Evolutionary conservation across 805 yeast species (phyloP).

Genomic region (Candida montana): DNA sequence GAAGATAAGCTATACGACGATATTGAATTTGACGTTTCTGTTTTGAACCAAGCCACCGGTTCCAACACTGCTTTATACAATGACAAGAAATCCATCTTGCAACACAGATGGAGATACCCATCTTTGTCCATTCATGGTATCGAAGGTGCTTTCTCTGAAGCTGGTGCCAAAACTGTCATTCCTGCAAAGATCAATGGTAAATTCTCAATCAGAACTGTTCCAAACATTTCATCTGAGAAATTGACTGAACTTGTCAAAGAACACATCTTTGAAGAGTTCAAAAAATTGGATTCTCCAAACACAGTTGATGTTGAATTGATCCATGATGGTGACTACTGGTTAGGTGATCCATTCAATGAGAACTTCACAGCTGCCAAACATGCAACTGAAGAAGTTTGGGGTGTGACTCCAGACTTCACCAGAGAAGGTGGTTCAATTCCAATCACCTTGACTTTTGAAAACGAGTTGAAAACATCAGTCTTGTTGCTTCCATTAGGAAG

Average conservation of each 20-base stretch:
- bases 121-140: conserved; percentile 94
- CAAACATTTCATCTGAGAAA: conserved; percentile 78
- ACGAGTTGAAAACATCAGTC: conserved; percentile 78
- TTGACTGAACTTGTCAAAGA: conserved; percentile 73
- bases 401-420: conserved; percentile 91
- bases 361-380: conserved; percentile 89
- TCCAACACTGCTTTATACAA: conserved; percentile 76
- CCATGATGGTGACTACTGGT: conserved; percentile 97
- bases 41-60: conserved; percentile 84
- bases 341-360: conserved; percentile 87
- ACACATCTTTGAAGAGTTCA: conserved; percentile 63
- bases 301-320: conserved; percentile 63
- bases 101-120: conserved; percentile 99
- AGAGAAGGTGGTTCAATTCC: conserved; percentile 99
- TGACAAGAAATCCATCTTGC: conserved; percentile 77
- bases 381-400: conserved; percentile 94
- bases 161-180: conserved; percentile 97
- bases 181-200: conserved; percentile 94
- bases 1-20: conserved; percentile 77
- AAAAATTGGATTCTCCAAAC: conserved; percentile 72
- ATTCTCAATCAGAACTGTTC: conserved; percentile 96
- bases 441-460: conserved; percentile 89
- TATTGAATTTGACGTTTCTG: conserved; percentile 80
- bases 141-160: conserved; percentile 93
- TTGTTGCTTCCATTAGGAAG: conserved; percentile 94